These are phyloP conservation scores for Penicillium cinerascens DNA, from an alignment of 495 filamentous ascomycete species.

Conservation along the genomic window DNA sequence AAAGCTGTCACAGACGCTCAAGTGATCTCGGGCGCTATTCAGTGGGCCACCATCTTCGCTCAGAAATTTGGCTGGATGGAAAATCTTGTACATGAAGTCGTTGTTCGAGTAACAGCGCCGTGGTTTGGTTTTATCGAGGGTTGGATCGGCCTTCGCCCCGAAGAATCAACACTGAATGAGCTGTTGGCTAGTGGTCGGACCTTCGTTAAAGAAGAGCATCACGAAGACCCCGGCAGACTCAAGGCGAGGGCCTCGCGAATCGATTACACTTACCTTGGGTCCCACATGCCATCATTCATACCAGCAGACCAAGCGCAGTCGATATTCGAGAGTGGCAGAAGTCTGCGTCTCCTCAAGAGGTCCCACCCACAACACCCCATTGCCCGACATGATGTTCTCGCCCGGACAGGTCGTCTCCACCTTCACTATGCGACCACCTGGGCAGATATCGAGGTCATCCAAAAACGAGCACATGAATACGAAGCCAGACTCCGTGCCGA, in stretches of 20 bases:
- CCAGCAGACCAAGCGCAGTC: constrained; percentile 57
- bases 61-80: constrained; percentile 59
- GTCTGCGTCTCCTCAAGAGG: constrained; percentile 66
- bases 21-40: constrained; percentile 63
- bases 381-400: constrained; percentile 45
- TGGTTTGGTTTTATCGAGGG: constrained; percentile 70
- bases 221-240: constrained; percentile 50
- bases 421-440: constrained; percentile 76
- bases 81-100: constrained; percentile 60
- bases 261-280: constrained; percentile 58
- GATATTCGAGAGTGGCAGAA: constrained; percentile 76
- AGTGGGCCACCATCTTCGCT: constrained; percentile 59
- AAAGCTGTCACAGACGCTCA: constrained; percentile 60
- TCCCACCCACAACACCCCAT: constrained; percentile 80
- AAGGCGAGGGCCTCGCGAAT: constrained; percentile 49
- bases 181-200: constrained; percentile 42
- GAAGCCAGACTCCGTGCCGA: constrained; percentile 48
- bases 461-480: constrained; percentile 59
- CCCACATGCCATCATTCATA: constrained; percentile 65
- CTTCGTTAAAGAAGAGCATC: constrained; percentile 58
- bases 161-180: constrained; percentile 43
- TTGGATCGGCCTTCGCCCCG: constrained; percentile 71
- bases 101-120: constrained; percentile 58
- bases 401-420: constrained; percentile 46
- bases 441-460: constrained; percentile 63